Evolutionary conservation across 2,329 filamentous ascomycete genomes (phyloP).

Genomic region (Dactylellina cionopaga): DNA sequence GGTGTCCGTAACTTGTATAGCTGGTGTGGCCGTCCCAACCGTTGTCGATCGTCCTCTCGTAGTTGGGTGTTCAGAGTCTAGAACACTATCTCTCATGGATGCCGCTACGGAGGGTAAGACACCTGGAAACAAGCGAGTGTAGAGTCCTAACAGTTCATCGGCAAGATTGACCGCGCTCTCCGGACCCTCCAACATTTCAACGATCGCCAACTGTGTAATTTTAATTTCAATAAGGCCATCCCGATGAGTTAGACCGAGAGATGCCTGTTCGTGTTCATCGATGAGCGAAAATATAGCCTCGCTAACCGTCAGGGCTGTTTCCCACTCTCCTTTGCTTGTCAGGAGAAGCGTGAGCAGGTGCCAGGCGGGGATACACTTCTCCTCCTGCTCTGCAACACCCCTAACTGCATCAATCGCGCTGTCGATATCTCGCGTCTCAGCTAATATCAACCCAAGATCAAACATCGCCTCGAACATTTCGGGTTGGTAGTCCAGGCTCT

Average conservation of each 20-base stretch:
- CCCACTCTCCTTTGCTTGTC: slow-evolving; percentile 85
- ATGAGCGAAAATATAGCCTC: slow-evolving; percentile 83
- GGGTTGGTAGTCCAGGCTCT: slow-evolving; percentile 74
- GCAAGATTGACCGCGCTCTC: slow-evolving; percentile 87
- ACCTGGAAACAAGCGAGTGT: slow-evolving; percentile 75
- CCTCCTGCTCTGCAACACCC: slow-evolving; percentile 58
- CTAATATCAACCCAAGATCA: slow-evolving; percentile 82
- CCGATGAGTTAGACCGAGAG: slow-evolving; percentile 69
- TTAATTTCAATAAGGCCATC: slow-evolving; percentile 91
- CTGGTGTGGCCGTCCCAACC: slow-evolving; percentile 8
- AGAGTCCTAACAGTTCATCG: slow-evolving; percentile 83
- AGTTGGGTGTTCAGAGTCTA: slow-evolving; percentile 27
- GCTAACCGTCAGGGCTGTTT: slow-evolving; percentile 81
- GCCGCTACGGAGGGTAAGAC: slow-evolving; percentile 15
- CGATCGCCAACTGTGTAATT: slow-evolving; percentile 87
- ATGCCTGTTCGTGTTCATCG: slow-evolving; percentile 48
- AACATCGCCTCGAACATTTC: slow-evolving; percentile 81
- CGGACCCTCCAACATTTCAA: slow-evolving; percentile 84
- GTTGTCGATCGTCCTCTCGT: slow-evolving; percentile 31
- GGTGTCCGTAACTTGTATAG: slow-evolving; percentile 36
- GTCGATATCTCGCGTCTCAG: slow-evolving; percentile 82
- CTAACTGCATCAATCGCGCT: slow-evolving; percentile 73
- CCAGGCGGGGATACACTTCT: slow-evolving; percentile 77
- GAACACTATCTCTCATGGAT: slow-evolving; percentile 42
- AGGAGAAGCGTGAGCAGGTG: slow-evolving; percentile 87